Evolutionary conservation across 352 stramenopile genomes (phyloP), one percentile per base, ranked within the genome.

Genomic region (Plasmopara viticola): DNA sequence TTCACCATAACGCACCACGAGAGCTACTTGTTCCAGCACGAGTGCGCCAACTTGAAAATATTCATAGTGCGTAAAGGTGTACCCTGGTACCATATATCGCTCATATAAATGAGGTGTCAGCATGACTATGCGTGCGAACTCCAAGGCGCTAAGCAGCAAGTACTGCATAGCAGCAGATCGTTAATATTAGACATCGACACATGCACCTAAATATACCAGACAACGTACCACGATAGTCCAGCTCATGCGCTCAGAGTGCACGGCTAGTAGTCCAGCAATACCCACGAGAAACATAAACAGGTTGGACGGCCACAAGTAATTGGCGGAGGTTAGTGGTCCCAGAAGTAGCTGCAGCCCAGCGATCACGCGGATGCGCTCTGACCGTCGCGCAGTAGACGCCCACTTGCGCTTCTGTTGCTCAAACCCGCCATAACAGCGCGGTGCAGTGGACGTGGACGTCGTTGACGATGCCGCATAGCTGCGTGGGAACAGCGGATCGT

Each of bases 371-470:
- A 93, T 76, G 37, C 79, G 81, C 34, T 75, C 70, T 40, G 82
- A 87, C 28, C 82, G 68, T 10, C 62, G 70, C 33, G 74, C 68
- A 12, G 82, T 76, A 14, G 75, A 76, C 20, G 66, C 69, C 82
- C 82, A 93, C 48, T 68, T 62, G 48, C 70, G 75, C 62, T 93
- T 93, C 53, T 93, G 79, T 35, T 86, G 72, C 64, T 86, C 78
- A 43, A 93, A 87, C 47, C 79, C 78, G 47, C 74, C 74, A 64
- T 90, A 89, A 25, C 60, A 69, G 44, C 57, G 67, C 18, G 68
- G 66, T 41, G 67, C 63, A 1, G 68, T 70, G 51, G 59, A 67
- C 31, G 60, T 68, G 29, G 67, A 71, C 6, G 66, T 61, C 12
- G 64, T 66, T 44, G 67, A 66, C 2, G 62, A 69, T n/a, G 51